Base-by-base conservation (phyloP, 2,329 filamentous ascomycete genomes). In the Exophiala spinifera region DNA sequence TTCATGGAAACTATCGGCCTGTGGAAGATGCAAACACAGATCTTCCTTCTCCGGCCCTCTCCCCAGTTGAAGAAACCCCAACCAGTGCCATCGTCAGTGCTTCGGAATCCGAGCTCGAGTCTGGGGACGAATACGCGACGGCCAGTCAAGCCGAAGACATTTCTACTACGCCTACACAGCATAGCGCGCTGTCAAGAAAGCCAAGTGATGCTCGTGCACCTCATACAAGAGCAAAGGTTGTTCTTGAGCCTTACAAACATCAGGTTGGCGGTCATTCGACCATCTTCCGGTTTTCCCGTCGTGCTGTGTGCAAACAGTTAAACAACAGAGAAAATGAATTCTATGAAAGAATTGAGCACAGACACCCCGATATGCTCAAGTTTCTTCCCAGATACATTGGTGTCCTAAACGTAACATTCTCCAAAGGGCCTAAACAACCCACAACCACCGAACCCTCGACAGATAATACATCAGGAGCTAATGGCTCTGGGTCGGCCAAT, bases 321-420 rank as follows among this genome's bases (percentile, higher is more conserved):
- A 99, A 96, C 71, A 99, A 96, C 70, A 83, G 92, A 66, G 94
- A 99, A 69, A 99, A 99, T 72, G 90, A 96, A 73, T 99, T 99
- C 69, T 99, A 99, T 71, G 94, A 99, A 73, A 94, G 87, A 51
- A 89, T 97, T 65, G 94, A 99, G 75, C 85, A 84, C 66, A 84
- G 89, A 63, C 92, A 99, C 71, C 89, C 91, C 61, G 88, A 96
- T 67, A 79, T 99, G 65, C 76, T 99, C 56, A 84, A 88, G 39
- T 99, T 97, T 69, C 79, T 99, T 61, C 94, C 94, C 61, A 90
- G 91, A 72, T 76, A 67, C 68, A 97, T 99, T 65, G 94, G 94
- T 59, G 94, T 99, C 39, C 75, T 99, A 47, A 97, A 96, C 70
- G 92, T 96, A 17, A 96, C 91, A 0, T 96, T 95, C 69, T 89